phyloP scores from a whole-genome alignment of 2,329 filamentous ascomycete species.

The Cryphonectria naterciae region DNA sequence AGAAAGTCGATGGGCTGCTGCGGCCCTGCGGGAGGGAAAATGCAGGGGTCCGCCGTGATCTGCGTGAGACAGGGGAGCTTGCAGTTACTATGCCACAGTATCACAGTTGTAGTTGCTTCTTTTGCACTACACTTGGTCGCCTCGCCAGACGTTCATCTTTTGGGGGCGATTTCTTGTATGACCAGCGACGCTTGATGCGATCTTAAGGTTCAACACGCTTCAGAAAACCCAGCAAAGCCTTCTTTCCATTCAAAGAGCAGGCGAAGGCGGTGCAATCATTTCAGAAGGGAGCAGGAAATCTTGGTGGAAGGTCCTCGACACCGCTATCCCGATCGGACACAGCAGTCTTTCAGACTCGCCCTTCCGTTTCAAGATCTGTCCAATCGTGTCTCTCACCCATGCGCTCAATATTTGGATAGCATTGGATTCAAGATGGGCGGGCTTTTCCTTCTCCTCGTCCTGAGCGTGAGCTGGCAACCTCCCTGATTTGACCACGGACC shows the following conservation, averaged over 20 bases:
- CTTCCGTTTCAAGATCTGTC: not conserved
- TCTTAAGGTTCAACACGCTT: not conserved
- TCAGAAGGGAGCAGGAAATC: constrained; percentile 3
- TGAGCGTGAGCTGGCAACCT: constrained; percentile 37
- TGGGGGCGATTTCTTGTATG: not conserved
- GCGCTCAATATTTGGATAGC: constrained; percentile 10
- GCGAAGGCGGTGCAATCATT: not conserved
- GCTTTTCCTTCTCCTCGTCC: constrained; percentile 41
- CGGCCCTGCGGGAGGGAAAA: not conserved
- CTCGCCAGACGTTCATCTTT: not conserved
- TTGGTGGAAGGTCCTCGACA: constrained; percentile 2
- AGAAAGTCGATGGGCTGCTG: not conserved
- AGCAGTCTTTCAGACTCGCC: not conserved
- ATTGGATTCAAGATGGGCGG: constrained; percentile 35
- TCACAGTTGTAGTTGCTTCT: not conserved
- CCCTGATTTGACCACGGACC: constrained; percentile 12
- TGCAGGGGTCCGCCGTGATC: constrained; percentile 4
- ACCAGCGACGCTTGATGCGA: not conserved
- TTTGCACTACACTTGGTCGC: not conserved
- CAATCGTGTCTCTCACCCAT: constrained; percentile 19
- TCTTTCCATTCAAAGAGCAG: not conserved
- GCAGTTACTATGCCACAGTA: not conserved
- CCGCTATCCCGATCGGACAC: not conserved
- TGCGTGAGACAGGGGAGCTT: constrained; percentile 15
- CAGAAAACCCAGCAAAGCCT: not conserved